Conservation (phyloP, 2,329 filamentous ascomycete species). For the Fusarium illudens region DNA sequence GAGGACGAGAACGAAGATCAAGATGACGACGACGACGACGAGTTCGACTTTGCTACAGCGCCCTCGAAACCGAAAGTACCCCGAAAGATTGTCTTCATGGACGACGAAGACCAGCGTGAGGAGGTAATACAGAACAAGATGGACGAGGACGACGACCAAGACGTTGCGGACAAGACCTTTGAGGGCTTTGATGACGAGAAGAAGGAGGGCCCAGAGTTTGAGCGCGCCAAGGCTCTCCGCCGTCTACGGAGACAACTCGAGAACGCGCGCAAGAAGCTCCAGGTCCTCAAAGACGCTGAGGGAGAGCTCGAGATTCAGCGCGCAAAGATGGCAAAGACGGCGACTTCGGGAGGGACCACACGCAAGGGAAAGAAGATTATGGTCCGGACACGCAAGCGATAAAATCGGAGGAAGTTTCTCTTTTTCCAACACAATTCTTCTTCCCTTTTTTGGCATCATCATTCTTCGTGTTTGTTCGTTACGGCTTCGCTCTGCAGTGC, state of each 20-base stretch:
- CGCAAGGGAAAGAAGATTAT: constrained; percentile 70
- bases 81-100: constrained; percentile 63
- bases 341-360: constrained; percentile 66
- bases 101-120: constrained; percentile 51
- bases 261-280: constrained; percentile 62
- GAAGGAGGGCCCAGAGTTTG: constrained; percentile 46
- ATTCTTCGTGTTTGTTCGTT: constrained; percentile 36
- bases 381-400: constrained; percentile 69
- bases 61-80: constrained; percentile 43
- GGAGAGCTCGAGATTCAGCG: constrained; percentile 65
- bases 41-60: constrained; percentile 45
- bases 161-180: constrained; percentile 41
- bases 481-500: constrained; percentile 31
- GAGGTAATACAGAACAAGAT: constrained; percentile 42
- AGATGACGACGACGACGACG: constrained; percentile 46
- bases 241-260: constrained; percentile 60
- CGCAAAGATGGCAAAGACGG: constrained; percentile 71
- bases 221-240: constrained; percentile 53
- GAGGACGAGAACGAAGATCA: constrained; percentile 46
- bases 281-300: constrained; percentile 64
- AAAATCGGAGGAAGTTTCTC: constrained; percentile 33
- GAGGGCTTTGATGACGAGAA: constrained; percentile 34
- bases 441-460: constrained; percentile 5
- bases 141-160: constrained; percentile 47
- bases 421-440: constrained; percentile 1